Percentiles rank a stretch among this genome's conserved stretches.
These are phyloP conservation scores for Physocladia obscura DNA, from an alignment of 192 early-diverging fungal genomes.

Conservation along the genomic window DNA sequence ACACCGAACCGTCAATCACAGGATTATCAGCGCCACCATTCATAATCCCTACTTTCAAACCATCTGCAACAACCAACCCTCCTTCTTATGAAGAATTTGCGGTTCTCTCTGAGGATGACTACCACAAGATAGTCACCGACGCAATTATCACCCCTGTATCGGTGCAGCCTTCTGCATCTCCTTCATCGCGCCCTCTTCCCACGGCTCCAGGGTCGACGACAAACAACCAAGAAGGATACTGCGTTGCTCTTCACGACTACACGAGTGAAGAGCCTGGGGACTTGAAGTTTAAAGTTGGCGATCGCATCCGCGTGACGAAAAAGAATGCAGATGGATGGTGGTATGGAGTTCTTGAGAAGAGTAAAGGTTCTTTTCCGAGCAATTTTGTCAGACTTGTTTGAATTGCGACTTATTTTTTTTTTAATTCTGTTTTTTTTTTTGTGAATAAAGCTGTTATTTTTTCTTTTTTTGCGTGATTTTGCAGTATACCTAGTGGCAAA, in stretches of 20 bases:
- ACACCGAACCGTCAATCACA: not conserved
- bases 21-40: not conserved
- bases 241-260: constrained; percentile 2
- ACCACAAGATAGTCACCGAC: not conserved
- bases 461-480: too few species aligned
- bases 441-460: too few species aligned
- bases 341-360: not conserved
- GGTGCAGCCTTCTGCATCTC: too few species aligned
- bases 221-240: not conserved
- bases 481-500: too few species aligned
- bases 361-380: not conserved
- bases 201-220: not conserved
- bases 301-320: not conserved
- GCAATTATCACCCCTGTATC: too few species aligned
- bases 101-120: not conserved
- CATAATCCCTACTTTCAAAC: not conserved
- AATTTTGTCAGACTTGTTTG: constrained; percentile 6
- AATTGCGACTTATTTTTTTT: too few species aligned
- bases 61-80: too few species aligned
- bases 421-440: too few species aligned
- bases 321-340: constrained; percentile 5
- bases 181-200: not conserved
- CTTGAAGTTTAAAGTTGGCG: not conserved
- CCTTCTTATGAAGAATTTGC: not conserved
- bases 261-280: not conserved